phyloP scores from a whole-genome alignment of 805 yeast species.

The Yamadazyma olivae region DNA sequence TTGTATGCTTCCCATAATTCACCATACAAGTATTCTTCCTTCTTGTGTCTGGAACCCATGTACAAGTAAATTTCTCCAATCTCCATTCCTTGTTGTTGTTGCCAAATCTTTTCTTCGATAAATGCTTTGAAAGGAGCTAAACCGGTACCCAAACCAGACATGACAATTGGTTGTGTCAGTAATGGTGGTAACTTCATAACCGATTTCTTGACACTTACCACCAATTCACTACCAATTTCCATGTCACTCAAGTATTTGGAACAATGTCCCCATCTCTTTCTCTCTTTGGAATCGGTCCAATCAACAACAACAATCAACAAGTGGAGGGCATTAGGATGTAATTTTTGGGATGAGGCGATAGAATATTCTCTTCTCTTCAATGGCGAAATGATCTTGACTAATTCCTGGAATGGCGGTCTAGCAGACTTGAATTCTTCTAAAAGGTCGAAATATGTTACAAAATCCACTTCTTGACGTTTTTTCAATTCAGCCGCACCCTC shows the following conservation, averaged over 20 bases:
- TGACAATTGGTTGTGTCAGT: constrained; percentile 84
- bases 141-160: constrained; percentile 98
- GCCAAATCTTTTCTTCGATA: constrained; percentile 93
- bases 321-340: constrained; percentile 90
- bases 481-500: constrained; percentile 86
- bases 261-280: constrained; percentile 90
- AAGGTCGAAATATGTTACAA: constrained; percentile 76
- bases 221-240: constrained; percentile 75
- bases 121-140: constrained; percentile 98
- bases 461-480: constrained; percentile 80
- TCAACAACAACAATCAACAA: constrained; percentile 92
- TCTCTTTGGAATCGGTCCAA: constrained; percentile 85
- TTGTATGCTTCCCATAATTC: constrained; percentile 96
- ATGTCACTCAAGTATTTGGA: constrained; percentile 86
- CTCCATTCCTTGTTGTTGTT: constrained; percentile 79
- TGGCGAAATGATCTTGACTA: constrained; percentile 74
- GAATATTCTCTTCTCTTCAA: constrained; percentile 97
- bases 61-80: constrained; percentile 87
- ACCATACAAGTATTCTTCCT: constrained; percentile 93
- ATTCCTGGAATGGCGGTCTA: constrained; percentile 67
- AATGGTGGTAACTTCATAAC: constrained; percentile 94
- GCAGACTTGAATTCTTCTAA: constrained; percentile 78
- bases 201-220: constrained; percentile 93
- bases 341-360: constrained; percentile 91
- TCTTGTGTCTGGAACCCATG: constrained; percentile 92